Conservation (phyloP, 2,329 filamentous ascomycete genomes). For the Pseudogymnoascus sp. region DNA sequence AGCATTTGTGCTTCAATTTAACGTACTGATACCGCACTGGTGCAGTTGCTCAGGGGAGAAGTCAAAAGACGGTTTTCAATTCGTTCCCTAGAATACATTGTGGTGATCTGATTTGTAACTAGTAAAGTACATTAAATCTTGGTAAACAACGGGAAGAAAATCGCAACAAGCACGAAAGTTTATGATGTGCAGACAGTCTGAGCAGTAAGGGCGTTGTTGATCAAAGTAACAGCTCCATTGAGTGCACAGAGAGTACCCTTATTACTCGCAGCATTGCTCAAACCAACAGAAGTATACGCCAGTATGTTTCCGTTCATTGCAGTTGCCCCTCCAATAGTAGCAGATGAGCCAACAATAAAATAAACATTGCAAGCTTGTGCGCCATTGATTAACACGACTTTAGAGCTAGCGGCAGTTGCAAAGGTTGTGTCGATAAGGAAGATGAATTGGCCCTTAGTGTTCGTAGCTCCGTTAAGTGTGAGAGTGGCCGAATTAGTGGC, state of each 20-base stretch:
- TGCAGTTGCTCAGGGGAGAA: background rate
- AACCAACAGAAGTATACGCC: constrained; percentile 12
- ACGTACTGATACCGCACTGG: no score
- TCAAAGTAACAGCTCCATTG: constrained; percentile 14
- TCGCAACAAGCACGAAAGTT: background rate
- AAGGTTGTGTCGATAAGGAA: constrained; percentile 17
- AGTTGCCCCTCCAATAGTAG: constrained; percentile 11
- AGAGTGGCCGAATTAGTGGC: constrained; percentile 2
- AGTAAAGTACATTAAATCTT: background rate
- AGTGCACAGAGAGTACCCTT: constrained; percentile 13
- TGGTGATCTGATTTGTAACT: background rate
- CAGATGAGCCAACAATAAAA: constrained; percentile 19
- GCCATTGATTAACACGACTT: constrained; percentile 16
- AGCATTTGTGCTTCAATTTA: no score
- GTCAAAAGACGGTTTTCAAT: background rate
- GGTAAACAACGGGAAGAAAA: background rate
- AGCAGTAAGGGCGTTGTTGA: constrained; percentile 12
- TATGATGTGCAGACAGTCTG: background rate
- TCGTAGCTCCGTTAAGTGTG: constrained; percentile 16
- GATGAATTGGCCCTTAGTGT: constrained; percentile 18
- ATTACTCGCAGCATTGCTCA: constrained; percentile 3
- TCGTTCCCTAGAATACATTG: background rate
- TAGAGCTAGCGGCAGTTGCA: constrained; percentile 12
- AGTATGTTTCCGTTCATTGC: constrained; percentile 13
- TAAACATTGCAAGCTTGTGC: constrained; percentile 21